Evolutionary conservation across 768 basidiomycete genomes (phyloP).

Genomic region (Clavaria fumosa): DNA sequence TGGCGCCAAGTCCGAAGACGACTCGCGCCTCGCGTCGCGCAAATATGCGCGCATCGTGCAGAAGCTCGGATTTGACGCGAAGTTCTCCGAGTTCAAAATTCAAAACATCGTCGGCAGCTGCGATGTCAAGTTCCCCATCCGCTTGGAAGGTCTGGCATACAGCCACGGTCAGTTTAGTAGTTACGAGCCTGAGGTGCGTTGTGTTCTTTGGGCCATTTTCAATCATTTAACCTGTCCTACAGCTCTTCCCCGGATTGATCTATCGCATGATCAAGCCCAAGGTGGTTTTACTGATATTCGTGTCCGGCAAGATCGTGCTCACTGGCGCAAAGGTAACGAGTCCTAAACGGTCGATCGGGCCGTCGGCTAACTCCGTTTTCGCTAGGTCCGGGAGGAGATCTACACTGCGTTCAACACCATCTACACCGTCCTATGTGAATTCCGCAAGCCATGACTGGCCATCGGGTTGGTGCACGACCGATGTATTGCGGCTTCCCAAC

Average conservation of each 20-base stretch:
- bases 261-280: slow-evolving; percentile 99
- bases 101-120: slow-evolving; percentile 98
- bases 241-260: slow-evolving; percentile 98
- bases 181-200: slow-evolving; percentile 88
- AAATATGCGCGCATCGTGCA: slow-evolving; percentile 99
- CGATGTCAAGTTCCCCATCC: slow-evolving; percentile 98
- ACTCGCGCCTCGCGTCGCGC: slow-evolving; percentile 88
- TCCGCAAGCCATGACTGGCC: slow-evolving; percentile 59
- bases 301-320: slow-evolving; percentile 96
- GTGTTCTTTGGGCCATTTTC: not conserved
- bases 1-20: slow-evolving; percentile 97
- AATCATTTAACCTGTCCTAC: not conserved
- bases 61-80: slow-evolving; percentile 98
- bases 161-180: slow-evolving; percentile 96
- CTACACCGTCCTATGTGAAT: slow-evolving; percentile 94
- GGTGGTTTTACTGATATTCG: slow-evolving; percentile 96
- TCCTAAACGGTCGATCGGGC: slow-evolving; percentile 29
- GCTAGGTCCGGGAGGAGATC: slow-evolving; percentile 94
- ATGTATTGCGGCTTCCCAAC: slow-evolving; percentile 10
- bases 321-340: slow-evolving; percentile 93
- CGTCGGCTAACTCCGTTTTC: slow-evolving; percentile 20
- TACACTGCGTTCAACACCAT: slow-evolving; percentile 99
- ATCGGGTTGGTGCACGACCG: slow-evolving; percentile 2
- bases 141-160: slow-evolving; percentile 93
- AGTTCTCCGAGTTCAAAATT: slow-evolving; percentile 99